These are phyloP conservation scores for Kazachstania sp. DNA, from an alignment of 1,139 yeast genomes.

Conservation along the genomic window DNA sequence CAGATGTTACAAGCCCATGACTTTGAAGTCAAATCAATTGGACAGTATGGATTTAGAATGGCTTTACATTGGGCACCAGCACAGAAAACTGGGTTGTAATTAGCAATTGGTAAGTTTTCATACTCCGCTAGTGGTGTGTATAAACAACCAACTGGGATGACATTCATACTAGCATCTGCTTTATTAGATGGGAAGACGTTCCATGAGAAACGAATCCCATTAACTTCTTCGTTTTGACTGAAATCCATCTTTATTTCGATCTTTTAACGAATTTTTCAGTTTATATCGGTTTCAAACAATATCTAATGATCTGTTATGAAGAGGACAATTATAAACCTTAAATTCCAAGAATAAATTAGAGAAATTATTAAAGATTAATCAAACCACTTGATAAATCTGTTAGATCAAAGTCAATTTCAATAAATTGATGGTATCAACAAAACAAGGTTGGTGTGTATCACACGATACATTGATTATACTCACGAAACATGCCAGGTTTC, in stretches of 20 bases:
- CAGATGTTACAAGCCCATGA: slow-evolving; percentile 92
- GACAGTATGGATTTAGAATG: slow-evolving; percentile 80
- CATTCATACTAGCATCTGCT: slow-evolving; percentile 83
- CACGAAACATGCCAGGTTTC: not conserved
- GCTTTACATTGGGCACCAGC: slow-evolving; percentile 73
- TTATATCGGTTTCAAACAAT: too few species aligned
- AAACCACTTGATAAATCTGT: too few species aligned
- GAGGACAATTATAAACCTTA: too few species aligned
- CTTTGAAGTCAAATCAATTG: slow-evolving; percentile 70
- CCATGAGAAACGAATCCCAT: slow-evolving; percentile 91
- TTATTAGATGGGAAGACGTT: slow-evolving; percentile 82
- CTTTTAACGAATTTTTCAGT: too few species aligned
- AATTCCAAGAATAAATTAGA: too few species aligned
- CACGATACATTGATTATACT: not conserved
- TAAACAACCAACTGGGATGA: slow-evolving; percentile 88
- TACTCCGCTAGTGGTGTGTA: slow-evolving; percentile 85
- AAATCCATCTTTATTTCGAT: slow-evolving; percentile 42
- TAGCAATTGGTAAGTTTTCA: slow-evolving; percentile 71
- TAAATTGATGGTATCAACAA: too few species aligned
- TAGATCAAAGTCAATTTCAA: too few species aligned
- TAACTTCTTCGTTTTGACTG: slow-evolving; percentile 77
- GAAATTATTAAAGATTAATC: too few species aligned
- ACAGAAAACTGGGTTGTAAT: slow-evolving; percentile 87
- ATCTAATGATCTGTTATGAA: too few species aligned
- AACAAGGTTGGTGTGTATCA: not conserved